phyloP scores from a whole-genome alignment of 768 basidiomycete species.

The Daedaleopsis sinensis region DNA sequence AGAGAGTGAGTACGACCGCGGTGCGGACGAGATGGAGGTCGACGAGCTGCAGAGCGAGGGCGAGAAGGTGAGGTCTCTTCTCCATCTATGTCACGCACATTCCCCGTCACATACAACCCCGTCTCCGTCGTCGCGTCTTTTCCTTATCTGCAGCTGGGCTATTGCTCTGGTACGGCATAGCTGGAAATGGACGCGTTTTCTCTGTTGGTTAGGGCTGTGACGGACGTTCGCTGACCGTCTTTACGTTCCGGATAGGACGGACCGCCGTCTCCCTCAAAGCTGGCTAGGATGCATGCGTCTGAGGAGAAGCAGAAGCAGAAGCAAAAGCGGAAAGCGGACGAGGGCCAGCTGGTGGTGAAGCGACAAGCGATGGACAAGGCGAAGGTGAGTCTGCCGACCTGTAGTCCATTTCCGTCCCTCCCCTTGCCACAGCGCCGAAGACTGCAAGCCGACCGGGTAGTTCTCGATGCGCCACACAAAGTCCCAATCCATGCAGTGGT shows the following conservation, averaged over 20 bases:
- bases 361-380: constrained; percentile 87
- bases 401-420: not conserved
- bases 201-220: not conserved
- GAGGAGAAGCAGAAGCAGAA: constrained; percentile 47
- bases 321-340: constrained; percentile 65
- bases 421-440: not conserved
- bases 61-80: constrained; percentile 50
- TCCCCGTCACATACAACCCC: not conserved
- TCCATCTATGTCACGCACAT: not conserved
- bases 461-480: too few species aligned
- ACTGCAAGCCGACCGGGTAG: too few species aligned
- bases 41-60: constrained; percentile 43
- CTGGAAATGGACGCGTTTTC: constrained; percentile 12
- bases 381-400: constrained; percentile 52
- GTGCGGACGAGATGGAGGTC: constrained; percentile 37
- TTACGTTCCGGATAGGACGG: constrained; percentile 26
- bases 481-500: too few species aligned
- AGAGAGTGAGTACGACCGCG: constrained; percentile 72
- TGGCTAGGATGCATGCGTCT: constrained; percentile 40
- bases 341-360: constrained; percentile 68
- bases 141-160: not conserved
- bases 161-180: not conserved
- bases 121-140: not conserved
- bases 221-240: constrained; percentile 10
- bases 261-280: constrained; percentile 30